These are phyloP conservation scores for Thalassiosira mediterranea DNA, from an alignment of 352 stramenopile genomes.

Conservation along the genomic window DNA sequence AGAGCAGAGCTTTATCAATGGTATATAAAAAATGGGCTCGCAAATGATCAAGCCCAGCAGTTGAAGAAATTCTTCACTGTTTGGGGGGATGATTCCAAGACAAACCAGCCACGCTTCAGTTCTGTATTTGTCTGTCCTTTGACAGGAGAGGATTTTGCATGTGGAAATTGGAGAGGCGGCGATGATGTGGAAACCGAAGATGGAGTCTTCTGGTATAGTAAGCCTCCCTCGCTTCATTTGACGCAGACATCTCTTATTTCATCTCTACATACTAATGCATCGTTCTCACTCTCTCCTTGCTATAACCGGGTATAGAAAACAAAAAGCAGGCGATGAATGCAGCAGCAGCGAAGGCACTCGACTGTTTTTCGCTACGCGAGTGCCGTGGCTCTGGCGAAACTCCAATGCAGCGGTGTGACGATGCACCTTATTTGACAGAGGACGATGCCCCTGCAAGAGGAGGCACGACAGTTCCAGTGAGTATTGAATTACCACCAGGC, in stretches of 20 bases:
- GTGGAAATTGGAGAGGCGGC: constrained; percentile 21
- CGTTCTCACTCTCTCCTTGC: too few relatives aligned
- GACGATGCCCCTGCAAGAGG: constrained; percentile 39
- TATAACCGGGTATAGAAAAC: constrained; percentile 29
- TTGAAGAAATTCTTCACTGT: constrained; percentile 40
- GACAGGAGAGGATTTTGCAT: constrained; percentile 44
- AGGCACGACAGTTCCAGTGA: too few relatives aligned
- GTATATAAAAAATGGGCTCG: too few relatives aligned
- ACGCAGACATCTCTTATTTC: too few relatives aligned
- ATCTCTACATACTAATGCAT: too few relatives aligned
- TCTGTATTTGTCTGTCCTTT: constrained; percentile 47
- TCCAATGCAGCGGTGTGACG: constrained; percentile 37
- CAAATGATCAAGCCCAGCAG: background rate
- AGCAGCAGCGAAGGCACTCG: constrained; percentile 40
- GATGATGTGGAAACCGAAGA: constrained; percentile 11
- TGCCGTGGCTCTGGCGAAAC: constrained; percentile 29
- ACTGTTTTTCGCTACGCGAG: constrained; percentile 46
- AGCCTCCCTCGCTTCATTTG: too few relatives aligned
- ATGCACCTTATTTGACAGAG: constrained; percentile 29
- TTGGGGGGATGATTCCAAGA: constrained; percentile 23
- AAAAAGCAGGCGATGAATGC: constrained; percentile 43
- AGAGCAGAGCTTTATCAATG: too few relatives aligned
- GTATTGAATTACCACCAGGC: too few relatives aligned
- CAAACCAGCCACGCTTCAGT: constrained; percentile 33
- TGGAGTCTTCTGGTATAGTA: constrained; percentile 11